A percentile compares a stretch with the other conserved stretches of the same genome.
These are phyloP conservation scores for Phytophthora citricola DNA, from an alignment of 352 stramenopile species.

Conservation along the genomic window DNA sequence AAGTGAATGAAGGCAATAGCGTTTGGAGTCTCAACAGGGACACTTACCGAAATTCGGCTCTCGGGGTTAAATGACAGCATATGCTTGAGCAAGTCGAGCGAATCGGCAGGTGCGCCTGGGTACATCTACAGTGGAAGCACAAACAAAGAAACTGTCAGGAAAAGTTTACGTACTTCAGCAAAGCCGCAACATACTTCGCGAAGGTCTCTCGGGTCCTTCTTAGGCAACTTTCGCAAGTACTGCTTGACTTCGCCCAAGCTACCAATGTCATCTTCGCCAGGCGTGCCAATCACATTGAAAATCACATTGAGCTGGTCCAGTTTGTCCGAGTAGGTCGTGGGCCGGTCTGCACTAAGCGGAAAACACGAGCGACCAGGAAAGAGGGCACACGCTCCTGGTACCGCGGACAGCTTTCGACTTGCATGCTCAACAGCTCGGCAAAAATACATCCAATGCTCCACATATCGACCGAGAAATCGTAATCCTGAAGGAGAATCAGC, in stretches of 20 bases:
- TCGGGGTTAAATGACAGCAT: conserved; percentile 88
- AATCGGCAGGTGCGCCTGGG: conserved; percentile 76
- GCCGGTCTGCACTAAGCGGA: conserved; percentile 81
- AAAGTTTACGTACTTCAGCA: neutral
- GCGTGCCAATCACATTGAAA: conserved; percentile 96
- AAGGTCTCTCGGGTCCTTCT: conserved; percentile 81
- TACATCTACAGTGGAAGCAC: conserved; percentile 61
- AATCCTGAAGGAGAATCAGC: conserved; percentile 95
- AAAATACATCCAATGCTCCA: conserved; percentile 98
- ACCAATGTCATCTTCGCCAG: conserved; percentile 89
- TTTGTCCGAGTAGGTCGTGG: conserved; percentile 89
- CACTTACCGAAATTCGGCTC: conserved; percentile 78
- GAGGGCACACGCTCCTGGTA: conserved; percentile 88
- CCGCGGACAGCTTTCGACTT: conserved; percentile 85
- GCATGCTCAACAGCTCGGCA: conserved; percentile 88
- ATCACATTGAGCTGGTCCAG: conserved; percentile 96
- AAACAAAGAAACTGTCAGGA: conserved; percentile 12
- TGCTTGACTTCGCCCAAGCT: conserved; percentile 85
- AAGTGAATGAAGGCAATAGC: conserved; percentile 7
- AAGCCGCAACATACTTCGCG: conserved; percentile 49
- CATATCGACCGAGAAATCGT: conserved; percentile 98
- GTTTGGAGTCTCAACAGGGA: neutral
- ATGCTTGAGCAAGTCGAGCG: conserved; percentile 85
- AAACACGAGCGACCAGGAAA: conserved; percentile 90
- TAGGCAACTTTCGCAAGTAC: conserved; percentile 86